Percentiles rank a stretch among this genome's conserved stretches.
Conservation (phyloP, 2,329 filamentous ascomycete genomes). For the Neopestalotiopsis sp. region DNA sequence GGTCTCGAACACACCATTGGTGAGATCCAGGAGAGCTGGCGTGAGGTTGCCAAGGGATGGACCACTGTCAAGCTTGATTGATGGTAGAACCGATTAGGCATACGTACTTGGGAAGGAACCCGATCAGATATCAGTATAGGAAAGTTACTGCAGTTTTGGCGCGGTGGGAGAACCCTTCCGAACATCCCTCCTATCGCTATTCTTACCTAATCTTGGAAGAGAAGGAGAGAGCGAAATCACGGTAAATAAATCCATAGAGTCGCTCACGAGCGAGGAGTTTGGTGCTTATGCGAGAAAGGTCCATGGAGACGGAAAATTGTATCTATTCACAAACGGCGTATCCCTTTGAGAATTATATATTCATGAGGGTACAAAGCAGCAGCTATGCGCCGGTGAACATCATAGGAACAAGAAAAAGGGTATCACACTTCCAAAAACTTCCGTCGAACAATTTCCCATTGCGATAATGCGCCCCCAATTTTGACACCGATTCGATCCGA, state of each 20-base stretch:
- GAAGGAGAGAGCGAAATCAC: not conserved
- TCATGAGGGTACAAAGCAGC: not conserved
- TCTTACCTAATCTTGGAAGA: no score
- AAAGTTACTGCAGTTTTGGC: not conserved
- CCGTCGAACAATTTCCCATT: not conserved
- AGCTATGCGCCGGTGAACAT: not conserved
- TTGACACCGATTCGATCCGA: no score
- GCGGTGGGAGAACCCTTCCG: no score
- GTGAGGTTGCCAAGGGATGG: constrained; percentile 43
- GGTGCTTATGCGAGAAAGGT: not conserved
- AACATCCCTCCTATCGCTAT: no score
- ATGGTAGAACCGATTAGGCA: not conserved
- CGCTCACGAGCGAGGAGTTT: not conserved
- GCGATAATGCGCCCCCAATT: no score
- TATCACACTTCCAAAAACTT: not conserved
- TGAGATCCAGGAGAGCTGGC: constrained; percentile 32
- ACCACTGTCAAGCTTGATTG: constrained; percentile 40
- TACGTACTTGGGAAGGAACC: no score
- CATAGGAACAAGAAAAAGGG: not conserved
- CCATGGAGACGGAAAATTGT: no score
- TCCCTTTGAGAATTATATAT: no score
- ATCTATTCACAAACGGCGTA: no score
- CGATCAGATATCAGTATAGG: not conserved
- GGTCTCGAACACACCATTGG: constrained; percentile 10
- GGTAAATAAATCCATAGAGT: not conserved